Evolutionary conservation across 2,329 filamentous ascomycete genomes (phyloP).

Genomic region (Pyrenophora teres): DNA sequence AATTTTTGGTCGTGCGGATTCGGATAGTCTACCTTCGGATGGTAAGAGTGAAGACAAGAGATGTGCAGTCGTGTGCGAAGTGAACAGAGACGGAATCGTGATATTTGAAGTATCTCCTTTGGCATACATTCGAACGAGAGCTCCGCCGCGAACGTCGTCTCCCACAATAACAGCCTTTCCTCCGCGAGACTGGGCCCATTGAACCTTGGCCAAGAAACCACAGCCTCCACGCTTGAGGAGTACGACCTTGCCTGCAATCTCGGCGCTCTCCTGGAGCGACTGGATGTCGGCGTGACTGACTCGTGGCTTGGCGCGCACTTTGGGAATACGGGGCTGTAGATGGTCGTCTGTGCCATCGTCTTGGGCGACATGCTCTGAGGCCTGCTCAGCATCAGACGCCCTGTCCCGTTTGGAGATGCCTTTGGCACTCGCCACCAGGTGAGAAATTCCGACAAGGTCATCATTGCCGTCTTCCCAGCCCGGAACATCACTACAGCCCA

Average conservation of each 20-base stretch:
- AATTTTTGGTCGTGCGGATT: background rate
- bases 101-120: slow-evolving; percentile 93
- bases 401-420: slow-evolving; percentile 8
- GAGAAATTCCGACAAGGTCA: slow-evolving; percentile 9
- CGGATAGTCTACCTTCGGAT: slow-evolving; percentile 1
- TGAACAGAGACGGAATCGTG: slow-evolving; percentile 92
- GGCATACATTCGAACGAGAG: slow-evolving; percentile 97
- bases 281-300: slow-evolving; percentile 81
- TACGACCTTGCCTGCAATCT: slow-evolving; percentile 92
- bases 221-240: slow-evolving; percentile 90
- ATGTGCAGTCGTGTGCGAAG: slow-evolving; percentile 91
- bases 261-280: slow-evolving; percentile 85
- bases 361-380: slow-evolving; percentile 26
- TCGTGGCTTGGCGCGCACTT: slow-evolving; percentile 27
- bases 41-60: slow-evolving; percentile 86
- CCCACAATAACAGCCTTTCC: slow-evolving; percentile 90
- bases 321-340: slow-evolving; percentile 58
- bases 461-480: slow-evolving; percentile 71
- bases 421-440: slow-evolving; percentile 1
- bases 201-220: slow-evolving; percentile 94
- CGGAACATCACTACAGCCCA: slow-evolving; percentile 93
- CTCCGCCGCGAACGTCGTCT: slow-evolving; percentile 86
- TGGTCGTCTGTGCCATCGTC: slow-evolving; percentile 87
- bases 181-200: slow-evolving; percentile 92
- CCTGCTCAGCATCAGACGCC: background rate